phyloP scores from a whole-genome alignment of 345 rosid genomes.

The Arabidopsis arenosa region DNA sequence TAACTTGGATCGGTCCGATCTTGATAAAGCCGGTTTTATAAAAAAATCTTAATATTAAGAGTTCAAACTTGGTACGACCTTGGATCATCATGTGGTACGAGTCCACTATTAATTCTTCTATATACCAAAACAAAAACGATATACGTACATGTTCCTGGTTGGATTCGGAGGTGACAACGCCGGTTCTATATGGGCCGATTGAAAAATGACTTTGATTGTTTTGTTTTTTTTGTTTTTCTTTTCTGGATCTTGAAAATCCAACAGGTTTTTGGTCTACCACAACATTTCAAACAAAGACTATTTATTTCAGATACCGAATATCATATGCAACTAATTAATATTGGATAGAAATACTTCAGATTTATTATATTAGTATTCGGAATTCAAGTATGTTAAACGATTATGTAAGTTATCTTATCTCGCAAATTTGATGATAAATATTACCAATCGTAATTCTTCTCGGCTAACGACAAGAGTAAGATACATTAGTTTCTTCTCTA shows the following conservation, averaged over 20 bases:
- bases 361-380: not conserved
- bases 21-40: not conserved
- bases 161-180: slow-evolving; percentile 21
- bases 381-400: no score
- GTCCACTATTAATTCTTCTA: not conserved
- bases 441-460: no score
- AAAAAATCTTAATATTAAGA: not conserved
- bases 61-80: not conserved
- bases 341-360: not conserved
- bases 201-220: not conserved
- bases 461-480: no score
- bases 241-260: not conserved
- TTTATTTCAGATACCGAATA: not conserved
- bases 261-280: slow-evolving; percentile 10
- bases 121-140: not conserved
- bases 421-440: no score
- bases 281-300: slow-evolving; percentile 7
- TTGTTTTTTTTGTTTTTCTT: not conserved
- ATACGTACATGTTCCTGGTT: not conserved
- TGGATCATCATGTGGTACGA: not conserved
- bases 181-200: not conserved
- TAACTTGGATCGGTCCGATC: slow-evolving; percentile 20
- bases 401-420: no score
- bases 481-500: no score
- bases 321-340: not conserved